Evolutionary conservation across 106 monocot species (phyloP), one percentile per base, ranked within the genome.

Genomic region (Acanthochlamys bracteata): DNA sequence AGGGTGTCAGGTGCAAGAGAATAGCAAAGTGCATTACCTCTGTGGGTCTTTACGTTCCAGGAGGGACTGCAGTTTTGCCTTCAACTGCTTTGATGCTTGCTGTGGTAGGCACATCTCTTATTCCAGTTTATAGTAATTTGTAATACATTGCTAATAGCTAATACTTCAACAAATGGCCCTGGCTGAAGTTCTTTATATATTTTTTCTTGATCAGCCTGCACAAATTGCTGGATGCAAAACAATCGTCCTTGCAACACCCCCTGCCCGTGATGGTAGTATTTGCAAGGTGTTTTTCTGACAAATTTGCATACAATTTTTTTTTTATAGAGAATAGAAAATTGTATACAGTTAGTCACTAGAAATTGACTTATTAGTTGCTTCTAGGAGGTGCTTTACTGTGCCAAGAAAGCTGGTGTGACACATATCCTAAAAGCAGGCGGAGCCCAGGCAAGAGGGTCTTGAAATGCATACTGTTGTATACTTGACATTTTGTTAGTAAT

Each of bases 71-170:
- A 66, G 92, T 98, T 27, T 81, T 98, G 67, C 96, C 91, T 22
- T 98, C 96, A 46, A 98, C 91, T 68, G 96, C 96, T 68, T 66
- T 98, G 71, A 98, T 98, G 96, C 85, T 98, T 59, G 65, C 96
- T 26, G 92, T 98, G 82, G 96, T 98, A 88, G 63, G 63, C 40
- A 21, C n/a, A 41, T 52, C 23, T 39, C 66, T 60, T 41, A 14
- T 25, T 66, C 9, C 8, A 63, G 41, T 64, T 42, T 45, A 11
- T 49, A 14, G 33, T 47, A 8, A 7, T 43, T 43, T 43, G 43
- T 8, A 8, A 8, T 43, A 43, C 43, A 19, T 51, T 58, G 20
- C 41, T 42, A 21, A 40, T 21, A n/a, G 15, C 23, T 24, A 7
- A 20, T 64, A 33, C 41, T 4, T 59, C 6, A 59, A 19, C 59